These are phyloP conservation scores for Fusarium sp. DNA, from an alignment of 2,329 filamentous ascomycete species.

Conservation along the genomic window DNA sequence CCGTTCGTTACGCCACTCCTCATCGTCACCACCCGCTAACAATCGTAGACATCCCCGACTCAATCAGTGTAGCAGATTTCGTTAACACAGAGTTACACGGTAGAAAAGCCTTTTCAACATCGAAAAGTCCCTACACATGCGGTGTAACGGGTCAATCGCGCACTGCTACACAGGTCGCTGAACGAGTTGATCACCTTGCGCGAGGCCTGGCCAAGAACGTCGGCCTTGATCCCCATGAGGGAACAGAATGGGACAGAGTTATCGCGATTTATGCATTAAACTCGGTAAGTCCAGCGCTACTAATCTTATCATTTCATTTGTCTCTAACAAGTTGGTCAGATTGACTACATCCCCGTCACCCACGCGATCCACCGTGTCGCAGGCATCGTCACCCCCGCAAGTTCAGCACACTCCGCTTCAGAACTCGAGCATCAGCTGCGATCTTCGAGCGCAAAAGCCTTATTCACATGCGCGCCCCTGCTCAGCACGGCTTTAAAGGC, in stretches of 20 bases:
- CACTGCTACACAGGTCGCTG: constrained; percentile 72
- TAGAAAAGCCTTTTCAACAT: constrained; percentile 71
- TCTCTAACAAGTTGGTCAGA: constrained; percentile 57
- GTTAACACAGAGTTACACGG: constrained; percentile 70
- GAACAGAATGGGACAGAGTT: constrained; percentile 86
- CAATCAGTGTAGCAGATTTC: constrained; percentile 77
- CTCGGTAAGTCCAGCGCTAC: constrained; percentile 66
- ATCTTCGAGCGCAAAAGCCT: constrained; percentile 76
- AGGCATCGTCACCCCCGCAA: constrained; percentile 81
- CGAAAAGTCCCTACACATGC: constrained; percentile 81
- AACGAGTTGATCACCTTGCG: constrained; percentile 78
- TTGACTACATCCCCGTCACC: constrained; percentile 82
- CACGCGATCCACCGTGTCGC: constrained; percentile 82
- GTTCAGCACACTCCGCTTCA: constrained; percentile 77
- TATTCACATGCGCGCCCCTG: constrained; percentile 81
- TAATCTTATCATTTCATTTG: fast-evolving
- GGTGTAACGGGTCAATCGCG: constrained; percentile 79
- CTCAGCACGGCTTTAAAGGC: constrained; percentile 75
- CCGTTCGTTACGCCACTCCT: not conserved
- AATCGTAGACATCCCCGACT: constrained; percentile 27
- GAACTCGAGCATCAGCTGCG: constrained; percentile 82
- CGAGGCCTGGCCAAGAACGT: constrained; percentile 76
- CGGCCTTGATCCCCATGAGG: constrained; percentile 77
- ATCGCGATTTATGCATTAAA: constrained; percentile 83
- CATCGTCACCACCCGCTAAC: not conserved